Percentiles rank a stretch among this genome's conserved stretches.
These are phyloP conservation scores for Scedosporium boydii DNA, from an alignment of 2,329 filamentous ascomycete genomes.

Conservation along the genomic window DNA sequence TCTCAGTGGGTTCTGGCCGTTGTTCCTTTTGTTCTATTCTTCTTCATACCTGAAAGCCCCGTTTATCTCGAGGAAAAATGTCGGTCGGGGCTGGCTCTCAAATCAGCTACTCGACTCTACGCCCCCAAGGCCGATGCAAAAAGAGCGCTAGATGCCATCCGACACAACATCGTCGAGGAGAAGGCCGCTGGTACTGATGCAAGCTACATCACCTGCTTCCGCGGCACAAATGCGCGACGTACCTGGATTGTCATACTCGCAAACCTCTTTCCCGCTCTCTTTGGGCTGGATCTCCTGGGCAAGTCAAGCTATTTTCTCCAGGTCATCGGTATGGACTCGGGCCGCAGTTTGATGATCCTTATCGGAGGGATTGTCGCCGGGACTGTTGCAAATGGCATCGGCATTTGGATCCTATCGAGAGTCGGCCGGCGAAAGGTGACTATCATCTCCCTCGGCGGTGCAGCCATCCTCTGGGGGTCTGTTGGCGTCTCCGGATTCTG, in stretches of 20 bases:
- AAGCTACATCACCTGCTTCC: conserved; percentile 35
- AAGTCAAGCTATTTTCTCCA: conserved; percentile 30
- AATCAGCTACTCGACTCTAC: not conserved
- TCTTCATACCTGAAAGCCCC: not conserved
- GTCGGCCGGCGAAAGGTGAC: conserved; percentile 29
- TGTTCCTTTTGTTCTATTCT: not conserved
- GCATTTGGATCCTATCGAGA: conserved; percentile 32
- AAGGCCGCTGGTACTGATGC: conserved; percentile 19
- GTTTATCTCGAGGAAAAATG: not conserved
- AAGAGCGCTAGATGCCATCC: not conserved
- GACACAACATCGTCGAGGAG: conserved; percentile 32
- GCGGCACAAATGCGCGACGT: conserved; percentile 28
- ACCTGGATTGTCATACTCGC: conserved; percentile 32
- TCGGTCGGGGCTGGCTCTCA: not conserved
- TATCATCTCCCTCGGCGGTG: conserved; percentile 21
- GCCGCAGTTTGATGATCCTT: conserved; percentile 29
- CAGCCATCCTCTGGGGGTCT: conserved; percentile 28
- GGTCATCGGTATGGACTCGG: conserved; percentile 22
- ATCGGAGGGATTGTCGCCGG: conserved; percentile 35
- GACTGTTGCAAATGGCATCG: conserved; percentile 30
- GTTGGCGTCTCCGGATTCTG: conserved; percentile 27
- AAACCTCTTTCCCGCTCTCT: conserved; percentile 31
- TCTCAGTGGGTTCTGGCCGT: not conserved
- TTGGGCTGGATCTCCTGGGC: conserved; percentile 33
- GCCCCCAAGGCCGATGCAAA: not conserved